Evolutionary conservation across 257 asterid genomes (phyloP), one percentile per base, ranked within the genome.

Genomic region (Solanum paucissectum): DNA sequence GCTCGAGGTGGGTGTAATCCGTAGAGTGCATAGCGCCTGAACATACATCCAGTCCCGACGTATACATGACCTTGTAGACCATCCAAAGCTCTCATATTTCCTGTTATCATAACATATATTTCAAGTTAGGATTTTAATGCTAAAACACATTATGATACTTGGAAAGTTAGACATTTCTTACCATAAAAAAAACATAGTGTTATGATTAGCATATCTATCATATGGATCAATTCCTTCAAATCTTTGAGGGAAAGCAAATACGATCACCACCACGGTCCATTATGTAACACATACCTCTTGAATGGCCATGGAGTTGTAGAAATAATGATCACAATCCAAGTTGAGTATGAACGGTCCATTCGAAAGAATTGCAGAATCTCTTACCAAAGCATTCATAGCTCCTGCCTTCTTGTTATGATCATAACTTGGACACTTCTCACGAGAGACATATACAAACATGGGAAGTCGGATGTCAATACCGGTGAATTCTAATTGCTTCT

Each of bases 341-440:
- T 96, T 96, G 86, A 96, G 93, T 85, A 96, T 96, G 91, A 96
- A 96, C 0, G 99, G 97, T 62, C 98, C 98, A 37, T 96, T 96
- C 23, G 99, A 96, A 38, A 96, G 90, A 76, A 95, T 91, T 4
- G 99, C 99, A 18, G 99, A 96, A 74, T 98, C 98, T 90, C 99
- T 93, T 86, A 96, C 99, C 82, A 95, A 88, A 25, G 96, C 98
- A 79, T 96, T 96, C 99, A 96, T 96, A 44, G 99, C 98, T 29
- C 99, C 99, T 6, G 99, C 98, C 91, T 96, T 96, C 95, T 96
- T 96, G 91, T 96, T 96, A 42, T 96, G 99, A 84, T 96, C 99
- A n/a, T 92, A 95, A 29, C 95, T 95, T 42, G 94, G 93, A 0
- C 99, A 92, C 89, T 96, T 96, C 92, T 96, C 99, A 2, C 99